phyloP scores from a whole-genome alignment of 306 rosid genomes.

The Notholithocarpus densiflorus region DNA sequence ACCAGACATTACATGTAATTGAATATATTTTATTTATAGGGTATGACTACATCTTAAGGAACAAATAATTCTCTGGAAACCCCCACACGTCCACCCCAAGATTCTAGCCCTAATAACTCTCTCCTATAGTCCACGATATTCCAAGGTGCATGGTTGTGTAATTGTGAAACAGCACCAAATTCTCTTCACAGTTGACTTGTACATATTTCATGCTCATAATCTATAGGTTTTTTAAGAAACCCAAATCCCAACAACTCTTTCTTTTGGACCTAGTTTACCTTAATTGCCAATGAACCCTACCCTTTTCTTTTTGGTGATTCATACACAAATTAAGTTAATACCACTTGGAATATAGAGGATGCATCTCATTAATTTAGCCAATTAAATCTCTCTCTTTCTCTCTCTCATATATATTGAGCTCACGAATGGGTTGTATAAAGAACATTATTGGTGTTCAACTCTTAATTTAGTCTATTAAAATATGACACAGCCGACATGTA shows the following conservation, averaged over 20 bases:
- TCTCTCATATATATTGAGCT: neutral
- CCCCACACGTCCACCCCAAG: constrained; percentile 34
- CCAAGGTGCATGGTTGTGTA: neutral
- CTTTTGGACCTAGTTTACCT: neutral
- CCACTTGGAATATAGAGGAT: neutral
- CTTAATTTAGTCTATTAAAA: constrained; percentile 2
- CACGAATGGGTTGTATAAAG: neutral
- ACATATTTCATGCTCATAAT: neutral
- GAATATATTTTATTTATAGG: neutral
- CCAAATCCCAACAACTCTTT: neutral
- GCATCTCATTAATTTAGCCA: neutral
- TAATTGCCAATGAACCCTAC: neutral
- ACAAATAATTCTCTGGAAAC: constrained; percentile 14
- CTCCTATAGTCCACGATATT: constrained; percentile 3
- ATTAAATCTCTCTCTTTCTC: neutral
- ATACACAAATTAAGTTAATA: neutral
- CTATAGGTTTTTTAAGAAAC: neutral
- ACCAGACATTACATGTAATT: neutral
- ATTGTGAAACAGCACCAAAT: constrained; percentile 17
- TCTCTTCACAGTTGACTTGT: constrained; percentile 29
- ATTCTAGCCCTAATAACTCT: constrained; percentile 16
- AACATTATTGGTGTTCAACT: constrained; percentile 3
- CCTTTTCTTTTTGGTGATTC: neutral
- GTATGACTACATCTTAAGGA: constrained; percentile 29
- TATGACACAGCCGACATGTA: constrained; percentile 19